Evolutionary conservation across 352 stramenopile species (phyloP), one percentile per base, ranked within the genome.

Genomic region (Phytopythium aichiense): DNA sequence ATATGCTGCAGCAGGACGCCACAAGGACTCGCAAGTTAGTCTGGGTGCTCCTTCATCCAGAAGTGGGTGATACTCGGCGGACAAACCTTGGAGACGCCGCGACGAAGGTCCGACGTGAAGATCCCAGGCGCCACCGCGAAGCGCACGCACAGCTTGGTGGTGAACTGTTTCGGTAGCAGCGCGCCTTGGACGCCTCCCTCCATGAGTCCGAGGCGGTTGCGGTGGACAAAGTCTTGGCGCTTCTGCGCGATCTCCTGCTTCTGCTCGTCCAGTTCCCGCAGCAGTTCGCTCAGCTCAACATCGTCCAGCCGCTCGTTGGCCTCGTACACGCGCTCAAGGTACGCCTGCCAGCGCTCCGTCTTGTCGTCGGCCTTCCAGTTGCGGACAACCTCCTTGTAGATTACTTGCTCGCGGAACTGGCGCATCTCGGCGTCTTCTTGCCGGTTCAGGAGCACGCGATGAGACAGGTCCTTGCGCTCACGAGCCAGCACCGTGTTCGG

Each of bases 81-180:
- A 70, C 72, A n/a, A 66, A 93, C 84, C 66, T 72, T 63, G 25
- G 79, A 68, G n/a, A 94, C 68, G 9, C 68, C 82, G 56, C 81
- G 75, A 43, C 78, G 76, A 35, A 92, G 38, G 60, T 94, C 81
- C 0, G 75, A 79, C 12, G 83, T 90, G 63, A 88, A 92, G 55
- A 90, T 89, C 15, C 86, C 86, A 1, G 86, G 83, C 0, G 84
- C 77, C 20, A 93, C 75, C 9, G 63, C 67, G 61, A 84, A 92
- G 20, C 76, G 80, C 38, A 92, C 79, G 51, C 84, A 91, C 25
- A 94, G 69, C 62, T 88, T 89, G 13, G 86, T 94, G 0, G 82
- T 83, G 54, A 94, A 93, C 61, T 91, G 83, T 9, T 76, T 80
- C 8, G 86, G 85, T 15, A 94, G 58, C 33, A 90, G 59, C 1